Base-by-base conservation (phyloP, 2,329 filamentous ascomycete genomes). In the Hypoxylon sp. region DNA sequence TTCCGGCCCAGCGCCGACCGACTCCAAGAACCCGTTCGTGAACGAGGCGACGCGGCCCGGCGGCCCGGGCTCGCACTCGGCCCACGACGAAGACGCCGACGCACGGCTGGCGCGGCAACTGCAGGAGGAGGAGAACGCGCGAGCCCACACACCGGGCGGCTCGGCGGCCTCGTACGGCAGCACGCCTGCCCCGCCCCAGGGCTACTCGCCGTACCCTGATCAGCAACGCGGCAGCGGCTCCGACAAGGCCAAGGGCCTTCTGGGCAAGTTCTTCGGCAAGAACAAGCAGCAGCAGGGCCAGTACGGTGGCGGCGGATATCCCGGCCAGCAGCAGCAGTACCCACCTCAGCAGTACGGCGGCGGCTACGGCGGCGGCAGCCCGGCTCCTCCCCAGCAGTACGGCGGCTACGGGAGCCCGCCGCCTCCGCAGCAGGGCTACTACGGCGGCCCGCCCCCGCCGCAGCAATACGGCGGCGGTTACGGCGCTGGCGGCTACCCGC, bases 51-150 rank as follows among this genome's bases (percentile, higher is more conserved):
- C 61, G 20, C 57, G 27, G 26, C 58, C 49, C 10, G 56, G 45
- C 23, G 49, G 52, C 20, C n/a, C n/a, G n/a, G n/a, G n/a, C n/a
- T n/a, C n/a, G n/a, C n/a, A n/a, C n/a, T 40, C 57, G 48, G 68
- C 74, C 49, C 72, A 80, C 24, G 63, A 72, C 53, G 68, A 68
- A 42, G 69, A 70, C 51, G 71, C 70, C 23, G 65, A 68, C 56
- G 68, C 70, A 10, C 82, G 82, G 21, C 78, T 93, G 8, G 92
- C 93, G 6, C 83, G 90, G 35, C 84, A 87, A 70, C 79, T 97
- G 37, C 93, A 97, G 73, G 89, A 89, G 40, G 90, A 97, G 74
- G 92, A 97, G 74, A 83, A 96, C 63, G 85, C 86, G 4, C 83
- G 85, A 47, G 67, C 71, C 55, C 67, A 66, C 48, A 60, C 53